Percentiles rank a stretch among this genome's conserved stretches.
These are phyloP conservation scores for Nakazawaea peltata DNA, from an alignment of 805 yeast genomes.

Conservation along the genomic window DNA sequence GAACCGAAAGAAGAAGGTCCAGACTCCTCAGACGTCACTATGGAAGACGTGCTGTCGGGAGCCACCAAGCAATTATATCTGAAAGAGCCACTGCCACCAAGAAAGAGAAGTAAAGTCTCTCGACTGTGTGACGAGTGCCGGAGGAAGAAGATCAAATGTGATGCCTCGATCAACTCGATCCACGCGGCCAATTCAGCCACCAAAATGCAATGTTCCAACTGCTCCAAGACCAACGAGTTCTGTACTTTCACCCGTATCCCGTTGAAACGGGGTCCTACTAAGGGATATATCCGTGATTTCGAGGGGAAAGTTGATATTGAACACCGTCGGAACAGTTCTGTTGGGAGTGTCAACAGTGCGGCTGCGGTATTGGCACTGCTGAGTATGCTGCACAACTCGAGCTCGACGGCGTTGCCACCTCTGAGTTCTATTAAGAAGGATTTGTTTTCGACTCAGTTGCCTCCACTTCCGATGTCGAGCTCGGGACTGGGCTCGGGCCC, in stretches of 20 bases:
- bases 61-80: too few species aligned
- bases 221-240: constrained; percentile 48
- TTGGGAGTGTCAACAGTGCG: neutral
- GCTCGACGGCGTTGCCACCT: neutral
- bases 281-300: constrained; percentile 50
- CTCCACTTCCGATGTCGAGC: constrained; percentile 6
- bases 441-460: constrained; percentile 7
- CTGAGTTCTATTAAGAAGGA: neutral
- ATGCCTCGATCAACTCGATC: constrained; percentile 29
- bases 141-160: constrained; percentile 64
- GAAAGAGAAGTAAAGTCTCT: constrained; percentile 66
- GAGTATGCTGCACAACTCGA: too few species aligned
- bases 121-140: constrained; percentile 80
- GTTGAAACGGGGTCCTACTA: constrained; percentile 71
- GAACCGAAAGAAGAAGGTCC: too few species aligned
- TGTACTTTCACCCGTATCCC: constrained; percentile 71
- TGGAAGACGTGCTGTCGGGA: too few species aligned
- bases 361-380: too few species aligned
- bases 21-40: too few species aligned
- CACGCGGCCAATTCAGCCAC: constrained; percentile 37
- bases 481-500: too few species aligned
- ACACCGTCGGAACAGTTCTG: constrained; percentile 2
- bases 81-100: constrained; percentile 11
- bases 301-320: constrained; percentile 26
- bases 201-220: constrained; percentile 51